A percentile compares a stretch with the other conserved stretches of the same genome.
Evolutionary conservation across 2,329 filamentous ascomycete species (phyloP).

Genomic region (Graphiopsis chlorocephala): DNA sequence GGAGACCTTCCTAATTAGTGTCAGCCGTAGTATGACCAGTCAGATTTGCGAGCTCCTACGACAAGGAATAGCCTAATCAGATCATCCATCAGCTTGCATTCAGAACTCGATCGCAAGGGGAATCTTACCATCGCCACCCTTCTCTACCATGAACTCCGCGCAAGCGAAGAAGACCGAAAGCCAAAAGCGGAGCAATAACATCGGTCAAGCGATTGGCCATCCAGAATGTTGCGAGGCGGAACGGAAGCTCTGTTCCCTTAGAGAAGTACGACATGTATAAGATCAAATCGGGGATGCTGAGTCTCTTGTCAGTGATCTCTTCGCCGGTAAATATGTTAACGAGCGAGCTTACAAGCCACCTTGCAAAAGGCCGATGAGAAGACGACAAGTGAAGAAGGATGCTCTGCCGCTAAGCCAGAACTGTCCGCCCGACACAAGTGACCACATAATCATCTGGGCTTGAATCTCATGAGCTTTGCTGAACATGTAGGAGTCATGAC

Average conservation of each 20-base stretch:
- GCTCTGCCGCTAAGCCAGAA: constrained; percentile 29
- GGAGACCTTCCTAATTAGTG: background rate
- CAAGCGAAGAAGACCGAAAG: constrained; percentile 38
- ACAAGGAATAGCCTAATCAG: background rate
- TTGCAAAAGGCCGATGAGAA: constrained; percentile 41
- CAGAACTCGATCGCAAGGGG: background rate
- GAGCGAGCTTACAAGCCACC: constrained; percentile 34
- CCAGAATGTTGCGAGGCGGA: constrained; percentile 69
- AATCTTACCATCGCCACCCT: constrained; percentile 44
- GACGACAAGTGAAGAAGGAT: constrained; percentile 39
- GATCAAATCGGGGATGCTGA: constrained; percentile 46
- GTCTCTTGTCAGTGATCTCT: background rate
- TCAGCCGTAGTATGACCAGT: background rate
- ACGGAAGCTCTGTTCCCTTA: constrained; percentile 66
- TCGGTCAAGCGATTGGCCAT: constrained; percentile 25
- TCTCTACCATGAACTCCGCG: constrained; percentile 45
- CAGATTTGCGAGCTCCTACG: background rate
- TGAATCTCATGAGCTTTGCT: background rate
- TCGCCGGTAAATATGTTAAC: background rate
- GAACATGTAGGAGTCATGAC: background rate
- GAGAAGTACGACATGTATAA: constrained; percentile 74
- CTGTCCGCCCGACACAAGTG: constrained; percentile 37
- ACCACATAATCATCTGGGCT: constrained; percentile 44
- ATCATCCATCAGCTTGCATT: background rate
- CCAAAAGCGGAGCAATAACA: constrained; percentile 29